phyloP scores from a whole-genome alignment of 345 rosid species.

The Hibiscus mutabilis region DNA sequence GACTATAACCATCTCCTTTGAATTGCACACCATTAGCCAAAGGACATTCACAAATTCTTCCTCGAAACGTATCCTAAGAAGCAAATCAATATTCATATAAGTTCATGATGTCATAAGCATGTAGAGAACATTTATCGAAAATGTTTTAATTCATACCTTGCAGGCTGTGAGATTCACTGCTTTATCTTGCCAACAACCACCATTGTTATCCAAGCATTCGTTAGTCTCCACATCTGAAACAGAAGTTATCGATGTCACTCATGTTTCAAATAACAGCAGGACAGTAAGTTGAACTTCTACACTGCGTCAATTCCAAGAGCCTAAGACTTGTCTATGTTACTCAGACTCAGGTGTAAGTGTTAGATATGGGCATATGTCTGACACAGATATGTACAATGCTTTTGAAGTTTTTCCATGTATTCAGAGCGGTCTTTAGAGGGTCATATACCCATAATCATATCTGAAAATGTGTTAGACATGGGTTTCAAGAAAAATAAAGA shows the following conservation, averaged over 20 bases:
- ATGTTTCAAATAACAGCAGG: background rate
- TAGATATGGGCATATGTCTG: background rate
- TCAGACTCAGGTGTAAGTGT: background rate
- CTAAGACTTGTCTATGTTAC: background rate
- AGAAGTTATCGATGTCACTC: constrained; percentile 1
- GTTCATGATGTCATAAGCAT: background rate
- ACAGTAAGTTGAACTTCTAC: background rate
- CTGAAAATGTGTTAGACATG: background rate
- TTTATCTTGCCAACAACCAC: constrained; percentile 27
- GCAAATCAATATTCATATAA: background rate
- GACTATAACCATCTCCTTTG: constrained; percentile 93
- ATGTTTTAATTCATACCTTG: constrained; percentile 50
- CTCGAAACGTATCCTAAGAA: constrained; percentile 93
- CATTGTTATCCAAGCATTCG: constrained; percentile 79
- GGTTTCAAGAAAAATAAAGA: background rate
- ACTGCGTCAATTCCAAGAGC: background rate
- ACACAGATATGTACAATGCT: background rate
- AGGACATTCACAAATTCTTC: constrained; percentile 89
- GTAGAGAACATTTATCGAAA: background rate
- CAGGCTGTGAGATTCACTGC: constrained; percentile 80
- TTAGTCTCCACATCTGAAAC: constrained; percentile 85
- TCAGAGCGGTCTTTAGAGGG: background rate
- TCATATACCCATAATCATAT: background rate
- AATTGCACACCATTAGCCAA: constrained; percentile 86
- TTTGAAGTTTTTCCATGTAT: background rate